Percentiles rank a stretch among this genome's conserved stretches.
Conservation (phyloP, 2,329 filamentous ascomycete species). For the Pseudohalonectria lignicola region DNA sequence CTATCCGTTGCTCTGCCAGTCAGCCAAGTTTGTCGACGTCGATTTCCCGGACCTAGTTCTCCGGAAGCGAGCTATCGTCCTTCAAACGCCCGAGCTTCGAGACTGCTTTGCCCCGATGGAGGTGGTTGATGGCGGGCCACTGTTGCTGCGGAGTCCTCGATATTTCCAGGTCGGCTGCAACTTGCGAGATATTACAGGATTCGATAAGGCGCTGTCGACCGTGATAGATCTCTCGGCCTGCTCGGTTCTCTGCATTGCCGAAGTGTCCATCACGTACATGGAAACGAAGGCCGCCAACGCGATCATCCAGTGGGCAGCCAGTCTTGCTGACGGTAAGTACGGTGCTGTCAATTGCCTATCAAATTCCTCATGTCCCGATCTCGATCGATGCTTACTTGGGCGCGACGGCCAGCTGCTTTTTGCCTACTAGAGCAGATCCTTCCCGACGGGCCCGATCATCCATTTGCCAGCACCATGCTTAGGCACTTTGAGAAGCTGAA, state of each 20-base stretch:
- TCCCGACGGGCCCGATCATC: conserved; percentile 65
- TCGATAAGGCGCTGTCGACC: conserved; percentile 47
- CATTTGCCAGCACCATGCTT: conserved; percentile 81
- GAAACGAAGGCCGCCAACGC: conserved; percentile 59
- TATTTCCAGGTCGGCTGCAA: conserved; percentile 80
- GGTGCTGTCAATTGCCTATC: too few species aligned
- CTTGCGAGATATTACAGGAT: conserved; percentile 51
- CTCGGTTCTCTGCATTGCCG: conserved; percentile 69
- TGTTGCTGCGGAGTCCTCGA: conserved; percentile 54
- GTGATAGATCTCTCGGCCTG: conserved; percentile 47
- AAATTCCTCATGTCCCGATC: too few species aligned
- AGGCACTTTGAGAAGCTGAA: conserved; percentile 71
- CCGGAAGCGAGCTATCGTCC: conserved; percentile 60
- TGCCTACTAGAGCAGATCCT: conserved; percentile 80
- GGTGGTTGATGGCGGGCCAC: conserved; percentile 24
- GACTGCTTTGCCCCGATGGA: conserved; percentile 35
- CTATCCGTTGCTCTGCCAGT: conserved; percentile 45
- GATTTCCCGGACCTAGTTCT: conserved; percentile 74
- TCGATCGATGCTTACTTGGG: too few species aligned
- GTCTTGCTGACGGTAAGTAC: conserved; percentile 51
- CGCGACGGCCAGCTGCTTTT: conserved; percentile 69
- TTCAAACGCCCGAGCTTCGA: conserved; percentile 48
- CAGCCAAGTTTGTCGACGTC: conserved; percentile 67
- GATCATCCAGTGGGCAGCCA: conserved; percentile 69
- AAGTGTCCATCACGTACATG: conserved; percentile 91